Percentiles rank a stretch among this genome's conserved stretches.
Conservation (phyloP, 495 filamentous ascomycete genomes). For the Neurospora sp. region DNA sequence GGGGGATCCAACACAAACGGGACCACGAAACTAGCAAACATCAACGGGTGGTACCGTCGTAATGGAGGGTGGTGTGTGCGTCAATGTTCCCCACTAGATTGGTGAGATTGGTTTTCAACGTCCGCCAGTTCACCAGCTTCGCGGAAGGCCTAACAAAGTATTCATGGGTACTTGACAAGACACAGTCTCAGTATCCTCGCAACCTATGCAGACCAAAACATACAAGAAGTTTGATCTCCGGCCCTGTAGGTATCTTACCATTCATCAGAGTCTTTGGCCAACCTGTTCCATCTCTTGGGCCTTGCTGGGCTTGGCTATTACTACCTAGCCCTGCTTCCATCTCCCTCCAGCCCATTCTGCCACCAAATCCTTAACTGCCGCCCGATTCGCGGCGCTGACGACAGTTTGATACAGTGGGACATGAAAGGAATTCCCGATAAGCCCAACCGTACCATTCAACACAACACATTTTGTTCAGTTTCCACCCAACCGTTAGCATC, state of each 20-base stretch:
- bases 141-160: neutral
- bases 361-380: constrained; percentile 4
- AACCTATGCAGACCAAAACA: neutral
- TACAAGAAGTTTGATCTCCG: neutral
- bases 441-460: neutral
- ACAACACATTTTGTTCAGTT: neutral
- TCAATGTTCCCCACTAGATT: neutral
- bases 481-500: neutral
- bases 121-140: neutral
- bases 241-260: neutral
- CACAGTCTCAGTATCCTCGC: neutral
- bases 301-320: constrained; percentile 6
- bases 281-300: neutral
- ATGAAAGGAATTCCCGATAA: neutral
- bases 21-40: constrained; percentile 9
- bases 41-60: neutral
- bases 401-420: neutral
- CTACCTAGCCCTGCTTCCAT: constrained; percentile 1
- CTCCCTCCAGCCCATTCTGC: constrained; percentile 12
- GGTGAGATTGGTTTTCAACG: neutral
- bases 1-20: constrained; percentile 6
- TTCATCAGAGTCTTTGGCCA: neutral
- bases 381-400: constrained; percentile 7
- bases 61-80: neutral
- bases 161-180: neutral